Conservation (phyloP, 1,284 basidiomycete species). For the Sporisorium reilianum region DNA sequence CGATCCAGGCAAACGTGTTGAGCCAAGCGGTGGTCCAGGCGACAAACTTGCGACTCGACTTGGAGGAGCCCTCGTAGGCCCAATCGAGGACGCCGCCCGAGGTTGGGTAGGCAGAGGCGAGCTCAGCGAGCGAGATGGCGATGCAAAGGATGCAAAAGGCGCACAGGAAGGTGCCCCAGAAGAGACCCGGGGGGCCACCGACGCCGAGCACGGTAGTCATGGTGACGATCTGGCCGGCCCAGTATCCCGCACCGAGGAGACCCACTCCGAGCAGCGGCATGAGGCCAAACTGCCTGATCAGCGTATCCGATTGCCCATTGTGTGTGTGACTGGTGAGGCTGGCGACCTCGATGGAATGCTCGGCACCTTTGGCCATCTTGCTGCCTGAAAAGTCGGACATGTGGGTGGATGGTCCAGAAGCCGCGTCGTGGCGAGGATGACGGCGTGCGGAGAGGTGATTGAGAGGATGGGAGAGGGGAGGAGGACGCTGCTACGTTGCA, state of each 20-base stretch:
- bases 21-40: conserved; percentile 42
- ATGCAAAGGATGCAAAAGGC: conserved; percentile 37
- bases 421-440: not conserved
- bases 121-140: conserved; percentile 37
- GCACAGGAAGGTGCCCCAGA: conserved; percentile 33
- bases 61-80: conserved; percentile 34
- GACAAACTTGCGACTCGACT: conserved; percentile 34
- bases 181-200: conserved; percentile 34
- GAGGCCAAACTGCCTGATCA: conserved; percentile 36
- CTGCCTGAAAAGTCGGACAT: conserved; percentile 25
- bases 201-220: conserved; percentile 35
- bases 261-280: conserved; percentile 35
- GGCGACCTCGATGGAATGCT: conserved; percentile 18
- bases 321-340: conserved; percentile 21
- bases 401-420: not conserved
- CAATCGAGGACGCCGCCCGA: conserved; percentile 34
- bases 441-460: not conserved
- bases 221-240: conserved; percentile 39
- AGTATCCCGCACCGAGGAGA: conserved; percentile 37
- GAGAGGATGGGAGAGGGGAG: not conserved
- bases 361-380: conserved; percentile 11
- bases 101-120: conserved; percentile 33
- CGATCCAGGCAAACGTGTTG: conserved; percentile 42
- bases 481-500: not conserved
- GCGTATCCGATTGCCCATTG: conserved; percentile 14